Evolutionary conservation across 805 yeast species (phyloP), one percentile per base, ranked within the genome.

Genomic region (Blastobotrys chiropterorum): DNA sequence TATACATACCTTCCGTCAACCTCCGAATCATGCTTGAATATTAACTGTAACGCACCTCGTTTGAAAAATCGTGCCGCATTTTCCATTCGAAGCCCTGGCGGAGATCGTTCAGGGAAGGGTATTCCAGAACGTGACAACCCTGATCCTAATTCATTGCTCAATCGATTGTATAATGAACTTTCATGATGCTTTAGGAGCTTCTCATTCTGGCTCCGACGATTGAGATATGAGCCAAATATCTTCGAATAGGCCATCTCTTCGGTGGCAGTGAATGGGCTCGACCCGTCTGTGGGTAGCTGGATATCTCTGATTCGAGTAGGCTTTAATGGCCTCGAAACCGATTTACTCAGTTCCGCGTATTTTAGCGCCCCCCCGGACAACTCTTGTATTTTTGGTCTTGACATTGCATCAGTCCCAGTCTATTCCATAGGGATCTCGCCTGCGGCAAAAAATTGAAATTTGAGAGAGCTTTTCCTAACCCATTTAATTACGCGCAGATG

Each of bases 231-330:
- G 19, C 47, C 47, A 26, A 44, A 44, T n/a, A 44, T 21, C 13
- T 44, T 44, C 17, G 26, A 31, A 19, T 44, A 44, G 15, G 47
- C 47, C 19, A 22, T 22, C 38, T 22, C 20, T 26, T 44, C 47
- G 20, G 38, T 44, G 38, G 39, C 38, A 7, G 19, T n/a, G 16
- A 44, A 44, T 5, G 34, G 47, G 11, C 34, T 26, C 13, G 7
- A 3, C 3, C 14, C 16, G 11, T 26, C 47, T 11, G 31, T 38
- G 2, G 47, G 47, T 5, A 44, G 39, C 8, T 5, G 5, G 22
- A 44, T 19, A 13, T 44, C 47, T 14, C n/a, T 26, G 7, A 44
- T 22, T 22, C 21, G 17, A 5, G 26, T 44, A 14, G 21, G 31
- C 13, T 14, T 26, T 13, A 3, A 11, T 6, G 14, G 26, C 11